A percentile compares a stretch with the other conserved stretches of the same genome.
These are phyloP conservation scores for Coniella vitis DNA, from an alignment of 2,329 filamentous ascomycete species.

Conservation along the genomic window DNA sequence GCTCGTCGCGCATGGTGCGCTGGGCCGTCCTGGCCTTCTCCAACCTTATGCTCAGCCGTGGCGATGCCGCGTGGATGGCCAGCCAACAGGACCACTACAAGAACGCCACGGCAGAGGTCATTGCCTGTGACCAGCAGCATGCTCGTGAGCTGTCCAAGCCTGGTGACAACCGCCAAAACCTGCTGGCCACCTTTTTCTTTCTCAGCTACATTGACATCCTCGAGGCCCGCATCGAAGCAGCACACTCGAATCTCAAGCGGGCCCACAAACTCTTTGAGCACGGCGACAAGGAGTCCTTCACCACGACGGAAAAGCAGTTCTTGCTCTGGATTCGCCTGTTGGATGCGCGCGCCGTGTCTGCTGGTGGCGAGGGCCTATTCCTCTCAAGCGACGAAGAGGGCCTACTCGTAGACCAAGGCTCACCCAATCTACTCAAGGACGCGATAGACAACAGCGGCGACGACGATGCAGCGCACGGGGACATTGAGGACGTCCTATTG, in stretches of 20 bases:
- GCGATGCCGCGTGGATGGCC: slow-evolving; percentile 26
- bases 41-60: slow-evolving; percentile 34
- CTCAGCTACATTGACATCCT: slow-evolving; percentile 47
- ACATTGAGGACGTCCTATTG: slow-evolving; percentile 45
- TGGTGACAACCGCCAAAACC: slow-evolving; percentile 30
- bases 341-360: slow-evolving; percentile 48
- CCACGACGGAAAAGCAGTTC: slow-evolving; percentile 37
- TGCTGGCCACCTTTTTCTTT: slow-evolving; percentile 46
- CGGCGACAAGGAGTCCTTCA: slow-evolving; percentile 31
- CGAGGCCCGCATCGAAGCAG: slow-evolving; percentile 34
- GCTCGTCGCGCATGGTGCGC: slow-evolving; percentile 38
- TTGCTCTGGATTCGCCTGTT: slow-evolving; percentile 49
- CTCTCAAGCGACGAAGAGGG: slow-evolving; percentile 41
- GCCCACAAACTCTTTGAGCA: slow-evolving; percentile 41
- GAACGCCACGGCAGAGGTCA: slow-evolving; percentile 29
- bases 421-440: slow-evolving; percentile 30
- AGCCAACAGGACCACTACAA: slow-evolving; percentile 32
- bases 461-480: slow-evolving; percentile 23
- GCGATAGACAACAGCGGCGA: slow-evolving; percentile 19
- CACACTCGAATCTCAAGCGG: slow-evolving; percentile 42
- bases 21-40: slow-evolving; percentile 46
- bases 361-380: slow-evolving; percentile 49
- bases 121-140: slow-evolving; percentile 14
- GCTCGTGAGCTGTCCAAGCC: slow-evolving; percentile 21
- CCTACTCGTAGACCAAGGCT: slow-evolving; percentile 37